phyloP scores from a whole-genome alignment of 2,329 filamentous ascomycete genomes.

The Biscogniauxia sp. region DNA sequence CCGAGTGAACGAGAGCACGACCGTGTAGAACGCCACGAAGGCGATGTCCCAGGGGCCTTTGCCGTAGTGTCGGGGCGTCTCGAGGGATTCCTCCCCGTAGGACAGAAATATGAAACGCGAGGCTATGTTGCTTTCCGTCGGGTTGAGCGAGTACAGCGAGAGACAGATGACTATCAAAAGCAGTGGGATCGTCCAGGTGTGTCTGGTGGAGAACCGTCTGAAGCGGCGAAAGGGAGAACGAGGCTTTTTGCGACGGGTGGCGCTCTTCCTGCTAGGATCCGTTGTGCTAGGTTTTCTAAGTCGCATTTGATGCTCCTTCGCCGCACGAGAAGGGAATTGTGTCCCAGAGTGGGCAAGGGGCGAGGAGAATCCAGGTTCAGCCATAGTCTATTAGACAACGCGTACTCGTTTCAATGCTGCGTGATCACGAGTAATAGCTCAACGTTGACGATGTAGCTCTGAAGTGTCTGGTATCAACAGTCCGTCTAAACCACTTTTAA shows the following conservation, averaged over 20 bases:
- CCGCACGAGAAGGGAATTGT: too few relatives aligned
- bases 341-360: too few relatives aligned
- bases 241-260: constrained; percentile 3
- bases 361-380: too few relatives aligned
- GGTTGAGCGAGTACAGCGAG: constrained; percentile 59
- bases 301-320: too few relatives aligned
- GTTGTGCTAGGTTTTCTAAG: too few relatives aligned
- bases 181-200: constrained; percentile 48
- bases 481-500: too few relatives aligned
- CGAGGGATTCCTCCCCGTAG: constrained; percentile 50
- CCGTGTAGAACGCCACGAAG: constrained; percentile 69
- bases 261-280: too few relatives aligned
- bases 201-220: not conserved
- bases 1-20: constrained; percentile 69
- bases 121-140: constrained; percentile 62
- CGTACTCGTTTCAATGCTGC: too few relatives aligned
- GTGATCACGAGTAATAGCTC: too few relatives aligned
- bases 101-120: constrained; percentile 67
- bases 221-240: constrained; percentile 6
- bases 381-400: too few relatives aligned
- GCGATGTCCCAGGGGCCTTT: constrained; percentile 67
- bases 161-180: constrained; percentile 53
- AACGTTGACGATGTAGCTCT: too few relatives aligned
- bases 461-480: too few relatives aligned
- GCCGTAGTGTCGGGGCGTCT: constrained; percentile 59